A percentile compares a stretch with the other conserved stretches of the same genome.
Evolutionary conservation across 2,329 filamentous ascomycete species (phyloP).

Genomic region (Passalora sequoiae): DNA sequence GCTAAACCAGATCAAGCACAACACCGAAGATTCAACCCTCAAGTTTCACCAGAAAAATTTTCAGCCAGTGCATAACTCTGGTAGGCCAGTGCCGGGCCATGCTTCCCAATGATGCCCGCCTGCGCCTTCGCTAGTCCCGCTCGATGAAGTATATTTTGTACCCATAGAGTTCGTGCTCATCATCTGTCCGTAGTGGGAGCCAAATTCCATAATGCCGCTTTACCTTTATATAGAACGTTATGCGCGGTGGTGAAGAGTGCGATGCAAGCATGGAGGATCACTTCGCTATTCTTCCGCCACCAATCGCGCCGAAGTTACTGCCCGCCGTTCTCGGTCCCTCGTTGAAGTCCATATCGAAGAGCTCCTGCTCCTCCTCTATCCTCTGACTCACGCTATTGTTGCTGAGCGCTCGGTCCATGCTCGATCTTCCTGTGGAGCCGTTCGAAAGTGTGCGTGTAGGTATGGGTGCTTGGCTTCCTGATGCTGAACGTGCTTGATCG

Average conservation of each 20-base stretch:
- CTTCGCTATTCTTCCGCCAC: constrained; percentile 17
- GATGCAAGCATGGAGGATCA: too few species aligned
- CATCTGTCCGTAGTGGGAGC: constrained; percentile 3
- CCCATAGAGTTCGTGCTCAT: constrained; percentile 3
- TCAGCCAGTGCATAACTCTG: too few species aligned
- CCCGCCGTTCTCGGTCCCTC: constrained; percentile 10
- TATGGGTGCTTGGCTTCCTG: constrained; percentile 5
- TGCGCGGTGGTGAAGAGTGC: background rate
- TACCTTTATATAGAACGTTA: background rate
- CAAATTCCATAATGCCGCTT: constrained; percentile 4
- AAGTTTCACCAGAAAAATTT: too few species aligned
- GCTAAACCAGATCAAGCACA: background rate
- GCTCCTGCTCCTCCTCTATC: constrained; percentile 23
- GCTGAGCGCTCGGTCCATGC: constrained; percentile 22
- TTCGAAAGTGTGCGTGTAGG: constrained; percentile 19
- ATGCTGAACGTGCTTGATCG: constrained; percentile 29
- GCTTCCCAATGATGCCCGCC: background rate
- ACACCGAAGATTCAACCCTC: background rate
- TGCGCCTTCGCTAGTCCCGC: constrained; percentile 6
- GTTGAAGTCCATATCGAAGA: constrained; percentile 25
- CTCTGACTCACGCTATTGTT: constrained; percentile 22
- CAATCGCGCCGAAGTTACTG: constrained; percentile 18
- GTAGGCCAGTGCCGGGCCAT: background rate
- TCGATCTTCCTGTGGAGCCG: constrained; percentile 17
- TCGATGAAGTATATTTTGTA: constrained; percentile 6